phyloP scores from a whole-genome alignment of 805 yeast genomes.

The Yarrowia deformans region DNA sequence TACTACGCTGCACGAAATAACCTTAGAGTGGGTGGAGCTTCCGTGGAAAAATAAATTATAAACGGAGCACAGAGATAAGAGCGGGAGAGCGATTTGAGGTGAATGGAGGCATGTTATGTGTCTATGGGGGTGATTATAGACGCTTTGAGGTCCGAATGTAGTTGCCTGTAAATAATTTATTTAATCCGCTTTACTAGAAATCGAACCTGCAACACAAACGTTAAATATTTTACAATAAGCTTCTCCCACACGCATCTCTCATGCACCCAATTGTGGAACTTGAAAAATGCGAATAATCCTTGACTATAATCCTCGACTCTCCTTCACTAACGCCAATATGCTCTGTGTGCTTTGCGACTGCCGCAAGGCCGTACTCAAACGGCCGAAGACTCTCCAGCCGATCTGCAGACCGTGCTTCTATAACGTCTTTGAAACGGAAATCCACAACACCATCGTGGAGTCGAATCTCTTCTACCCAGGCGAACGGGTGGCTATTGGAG shows the following conservation, averaged over 20 bases:
- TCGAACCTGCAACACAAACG: background rate
- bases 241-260: background rate
- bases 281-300: conserved; percentile 1
- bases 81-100: too few species aligned
- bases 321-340: conserved; percentile 2
- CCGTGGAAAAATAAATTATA: conserved; percentile 9
- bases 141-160: too few species aligned
- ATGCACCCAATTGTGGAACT: background rate
- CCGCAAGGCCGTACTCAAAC: conserved; percentile 82
- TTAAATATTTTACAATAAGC: background rate
- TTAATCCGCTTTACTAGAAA: background rate
- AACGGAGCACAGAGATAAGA: too few species aligned
- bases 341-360: conserved; percentile 85
- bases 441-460: conserved; percentile 83
- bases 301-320: background rate
- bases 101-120: too few species aligned
- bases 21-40: background rate
- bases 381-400: conserved; percentile 92
- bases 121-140: too few species aligned
- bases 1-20: conserved; percentile 5
- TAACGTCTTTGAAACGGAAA: conserved; percentile 91
- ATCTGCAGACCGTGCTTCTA: conserved; percentile 91
- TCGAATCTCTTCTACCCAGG: conserved; percentile 77
- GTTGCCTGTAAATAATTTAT: too few species aligned
- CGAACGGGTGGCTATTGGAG: conserved; percentile 94